Percentiles rank a stretch among this genome's conserved stretches.
phyloP scores from a whole-genome alignment of 345 rosid species.

The Ceriops tagal region DNA sequence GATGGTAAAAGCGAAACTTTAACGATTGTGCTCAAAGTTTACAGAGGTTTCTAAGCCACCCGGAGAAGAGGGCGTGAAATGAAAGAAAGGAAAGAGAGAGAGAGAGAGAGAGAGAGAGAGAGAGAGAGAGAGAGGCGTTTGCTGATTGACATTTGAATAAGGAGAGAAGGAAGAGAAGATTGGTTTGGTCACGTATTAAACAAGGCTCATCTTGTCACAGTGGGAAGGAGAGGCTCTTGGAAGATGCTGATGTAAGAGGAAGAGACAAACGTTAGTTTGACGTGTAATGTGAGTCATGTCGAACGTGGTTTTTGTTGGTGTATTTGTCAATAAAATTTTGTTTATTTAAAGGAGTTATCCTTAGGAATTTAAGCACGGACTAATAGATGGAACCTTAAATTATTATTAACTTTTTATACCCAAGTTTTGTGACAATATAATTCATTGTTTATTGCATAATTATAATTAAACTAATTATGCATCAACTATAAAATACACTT shows the following conservation, averaged over 20 bases:
- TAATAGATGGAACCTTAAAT: too few species aligned
- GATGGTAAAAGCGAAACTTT: conserved; percentile 29
- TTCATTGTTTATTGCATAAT: too few species aligned
- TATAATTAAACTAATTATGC: too few species aligned
- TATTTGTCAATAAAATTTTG: too few species aligned
- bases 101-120: neutral
- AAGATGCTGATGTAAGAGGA: neutral
- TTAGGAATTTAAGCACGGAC: too few species aligned
- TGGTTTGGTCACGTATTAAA: conserved; percentile 20
- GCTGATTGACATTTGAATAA: neutral
- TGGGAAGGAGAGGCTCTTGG: neutral
- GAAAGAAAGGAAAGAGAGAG: neutral
- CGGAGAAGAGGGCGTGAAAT: conserved; percentile 37
- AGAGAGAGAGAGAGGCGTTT: neutral
- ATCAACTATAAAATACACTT: too few species aligned
- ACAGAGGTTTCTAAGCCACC: conserved; percentile 37
- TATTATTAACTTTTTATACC: too few species aligned
- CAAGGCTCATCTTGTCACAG: neutral
- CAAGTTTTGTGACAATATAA: too few species aligned
- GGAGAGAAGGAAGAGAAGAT: conserved; percentile 16
- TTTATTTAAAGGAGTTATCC: too few species aligned
- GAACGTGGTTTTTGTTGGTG: too few species aligned
- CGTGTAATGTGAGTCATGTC: too few species aligned
- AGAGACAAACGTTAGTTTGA: too few species aligned
- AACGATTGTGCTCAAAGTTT: conserved; percentile 17